A percentile compares a stretch with the other conserved stretches of the same genome.
These are phyloP conservation scores for Gyromitra esculenta DNA, from an alignment of 2,329 filamentous ascomycete species.

Conservation along the genomic window DNA sequence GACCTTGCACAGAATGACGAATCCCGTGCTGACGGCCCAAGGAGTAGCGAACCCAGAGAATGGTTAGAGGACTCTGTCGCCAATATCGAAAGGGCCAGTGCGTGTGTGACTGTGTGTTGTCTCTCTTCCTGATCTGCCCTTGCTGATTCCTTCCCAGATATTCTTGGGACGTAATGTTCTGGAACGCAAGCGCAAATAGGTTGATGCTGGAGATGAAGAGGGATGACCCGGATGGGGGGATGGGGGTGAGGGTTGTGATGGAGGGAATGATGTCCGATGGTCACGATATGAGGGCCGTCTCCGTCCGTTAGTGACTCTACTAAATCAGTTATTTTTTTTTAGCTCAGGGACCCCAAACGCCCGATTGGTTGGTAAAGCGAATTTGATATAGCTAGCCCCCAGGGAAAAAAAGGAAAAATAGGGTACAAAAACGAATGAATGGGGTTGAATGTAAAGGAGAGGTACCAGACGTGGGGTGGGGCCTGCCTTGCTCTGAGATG, in stretches of 20 bases:
- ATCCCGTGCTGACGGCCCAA: slow-evolving; percentile 42
- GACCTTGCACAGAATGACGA: slow-evolving; percentile 50
- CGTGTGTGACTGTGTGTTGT: slow-evolving; percentile 46
- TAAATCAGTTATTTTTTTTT: slow-evolving; percentile 41
- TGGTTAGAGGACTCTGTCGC: slow-evolving; percentile 42
- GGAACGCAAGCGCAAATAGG: slow-evolving; percentile 44
- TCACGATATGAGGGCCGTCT: slow-evolving; percentile 29
- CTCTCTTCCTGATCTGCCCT: slow-evolving; percentile 49
- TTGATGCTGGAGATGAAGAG: slow-evolving; percentile 46
- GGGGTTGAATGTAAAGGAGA: slow-evolving; percentile 39
- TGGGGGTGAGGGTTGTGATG: no score
- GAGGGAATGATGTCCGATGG: slow-evolving; percentile 49
- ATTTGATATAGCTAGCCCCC: slow-evolving; percentile 47
- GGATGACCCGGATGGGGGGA: slow-evolving; percentile 4
- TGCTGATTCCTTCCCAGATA: slow-evolving; percentile 41
- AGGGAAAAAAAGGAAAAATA: slow-evolving; percentile 44
- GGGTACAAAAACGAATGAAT: slow-evolving; percentile 27
- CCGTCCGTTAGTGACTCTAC: slow-evolving; percentile 45
- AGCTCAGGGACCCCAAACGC: slow-evolving; percentile 45
- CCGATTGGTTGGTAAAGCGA: slow-evolving; percentile 52
- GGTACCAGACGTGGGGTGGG: slow-evolving; percentile 34
- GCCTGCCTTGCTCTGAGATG: slow-evolving; percentile 47
- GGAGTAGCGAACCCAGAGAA: slow-evolving; percentile 36
- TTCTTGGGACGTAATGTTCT: slow-evolving; percentile 49
- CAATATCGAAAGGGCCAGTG: slow-evolving; percentile 47